These are phyloP conservation scores for Jamesozyma piceae DNA, from an alignment of 805 yeast species.

Conservation along the genomic window DNA sequence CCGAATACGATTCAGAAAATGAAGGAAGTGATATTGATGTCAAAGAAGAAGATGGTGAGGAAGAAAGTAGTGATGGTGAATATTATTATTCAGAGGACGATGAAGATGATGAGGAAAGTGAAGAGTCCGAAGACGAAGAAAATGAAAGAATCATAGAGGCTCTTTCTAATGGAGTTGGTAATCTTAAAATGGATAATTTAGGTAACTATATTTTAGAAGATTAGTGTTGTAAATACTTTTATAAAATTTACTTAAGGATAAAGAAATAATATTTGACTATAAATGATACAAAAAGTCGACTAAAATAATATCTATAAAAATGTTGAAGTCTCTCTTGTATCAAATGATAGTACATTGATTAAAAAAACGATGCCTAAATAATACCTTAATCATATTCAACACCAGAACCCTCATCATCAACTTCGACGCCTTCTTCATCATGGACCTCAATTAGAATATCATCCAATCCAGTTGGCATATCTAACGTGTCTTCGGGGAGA, in stretches of 20 bases:
- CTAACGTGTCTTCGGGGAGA: not conserved
- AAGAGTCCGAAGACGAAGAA: constrained; percentile 35
- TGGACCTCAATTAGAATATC: constrained; percentile 25
- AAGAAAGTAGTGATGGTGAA: constrained; percentile 23
- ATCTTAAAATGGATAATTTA: constrained; percentile 69
- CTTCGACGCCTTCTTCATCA: constrained; percentile 27
- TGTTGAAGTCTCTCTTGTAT: no score
- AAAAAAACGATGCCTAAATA: not conserved
- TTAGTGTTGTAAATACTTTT: constrained; percentile 1
- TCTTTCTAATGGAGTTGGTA: constrained; percentile 49
- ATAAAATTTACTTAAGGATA: no score
- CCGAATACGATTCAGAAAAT: constrained; percentile 26
- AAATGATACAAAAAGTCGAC: not conserved
- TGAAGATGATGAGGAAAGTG: constrained; percentile 25
- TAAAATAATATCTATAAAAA: no score
- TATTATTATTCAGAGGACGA: constrained; percentile 24
- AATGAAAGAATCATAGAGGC: constrained; percentile 64
- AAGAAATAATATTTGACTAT: no score
- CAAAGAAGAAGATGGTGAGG: constrained; percentile 39
- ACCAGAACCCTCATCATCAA: constrained; percentile 31
- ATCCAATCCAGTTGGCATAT: constrained; percentile 9
- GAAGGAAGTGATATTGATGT: constrained; percentile 37
- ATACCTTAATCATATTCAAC: constrained; percentile 29
- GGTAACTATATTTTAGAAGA: constrained; percentile 70
- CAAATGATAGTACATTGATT: no score